phyloP scores from a whole-genome alignment of 139 green algal genomes.

The Trebouxia sp. region DNA sequence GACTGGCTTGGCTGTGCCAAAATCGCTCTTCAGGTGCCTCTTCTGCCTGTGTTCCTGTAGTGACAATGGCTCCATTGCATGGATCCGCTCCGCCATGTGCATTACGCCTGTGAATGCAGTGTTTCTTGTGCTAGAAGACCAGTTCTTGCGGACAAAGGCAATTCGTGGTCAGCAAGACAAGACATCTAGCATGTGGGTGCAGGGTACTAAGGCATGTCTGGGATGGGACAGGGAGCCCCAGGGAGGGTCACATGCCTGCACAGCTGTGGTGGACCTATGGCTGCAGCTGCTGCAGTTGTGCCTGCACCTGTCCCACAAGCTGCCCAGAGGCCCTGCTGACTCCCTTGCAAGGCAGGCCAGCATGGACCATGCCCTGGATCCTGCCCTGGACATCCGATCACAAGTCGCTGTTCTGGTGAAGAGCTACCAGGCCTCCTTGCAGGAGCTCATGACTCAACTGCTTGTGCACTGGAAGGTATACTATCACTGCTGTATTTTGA shows the following conservation, averaged over 20 bases:
- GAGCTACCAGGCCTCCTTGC: conserved; percentile 28
- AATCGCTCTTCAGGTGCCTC: conserved; percentile 55
- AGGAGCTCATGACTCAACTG: conserved; percentile 46
- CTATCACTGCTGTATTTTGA: too few relatives aligned
- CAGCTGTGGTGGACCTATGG: conserved; percentile 69
- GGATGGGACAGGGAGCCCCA: conserved; percentile 62
- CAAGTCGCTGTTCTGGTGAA: conserved; percentile 27
- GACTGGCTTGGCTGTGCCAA: conserved; percentile 63
- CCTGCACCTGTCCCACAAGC: conserved; percentile 33
- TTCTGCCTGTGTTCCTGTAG: too few relatives aligned
- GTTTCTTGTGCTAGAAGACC: too few relatives aligned
- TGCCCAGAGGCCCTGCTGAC: neutral
- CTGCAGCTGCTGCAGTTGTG: conserved; percentile 67
- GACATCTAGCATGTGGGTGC: too few relatives aligned
- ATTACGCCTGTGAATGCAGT: too few relatives aligned
- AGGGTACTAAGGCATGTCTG: conserved; percentile 64
- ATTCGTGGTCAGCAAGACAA: too few relatives aligned
- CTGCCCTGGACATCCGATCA: neutral
- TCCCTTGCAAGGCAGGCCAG: neutral
- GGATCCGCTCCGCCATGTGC: too few relatives aligned
- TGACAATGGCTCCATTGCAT: too few relatives aligned
- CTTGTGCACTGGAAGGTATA: conserved; percentile 56
- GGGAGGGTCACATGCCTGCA: conserved; percentile 58
- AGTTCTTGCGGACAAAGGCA: too few relatives aligned
- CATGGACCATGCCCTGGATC: neutral